Percentiles rank a stretch among this genome's conserved stretches.
phyloP scores from a whole-genome alignment of 1,139 yeast genomes.

The Pichia sp. region DNA sequence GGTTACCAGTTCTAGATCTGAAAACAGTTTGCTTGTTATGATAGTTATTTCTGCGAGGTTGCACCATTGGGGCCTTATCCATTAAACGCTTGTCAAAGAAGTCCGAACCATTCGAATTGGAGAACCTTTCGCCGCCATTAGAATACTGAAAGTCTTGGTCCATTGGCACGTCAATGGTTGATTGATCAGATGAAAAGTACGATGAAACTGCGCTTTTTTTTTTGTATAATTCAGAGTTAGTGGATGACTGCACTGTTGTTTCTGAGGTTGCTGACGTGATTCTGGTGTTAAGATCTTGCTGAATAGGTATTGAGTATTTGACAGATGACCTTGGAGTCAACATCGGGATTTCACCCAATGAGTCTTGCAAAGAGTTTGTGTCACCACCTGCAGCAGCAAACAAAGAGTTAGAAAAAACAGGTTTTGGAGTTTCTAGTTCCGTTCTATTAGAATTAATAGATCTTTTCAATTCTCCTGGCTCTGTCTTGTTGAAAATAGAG shows the following conservation, averaged over 20 bases:
- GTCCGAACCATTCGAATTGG: slow-evolving; percentile 12
- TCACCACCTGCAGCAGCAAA: slow-evolving; percentile 52
- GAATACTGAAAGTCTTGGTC: slow-evolving; percentile 24
- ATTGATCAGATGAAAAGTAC: slow-evolving; percentile 20
- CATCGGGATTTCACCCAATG: slow-evolving; percentile 25
- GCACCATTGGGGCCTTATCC: slow-evolving; percentile 24
- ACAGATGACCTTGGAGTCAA: slow-evolving; percentile 22
- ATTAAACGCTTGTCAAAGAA: slow-evolving; percentile 16
- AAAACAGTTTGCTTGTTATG: slow-evolving; percentile 32
- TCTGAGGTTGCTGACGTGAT: slow-evolving; percentile 14
- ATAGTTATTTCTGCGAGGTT: slow-evolving; percentile 34
- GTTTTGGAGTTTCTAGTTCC: slow-evolving; percentile 54
- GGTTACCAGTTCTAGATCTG: slow-evolving; percentile 35
- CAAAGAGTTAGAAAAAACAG: slow-evolving; percentile 59
- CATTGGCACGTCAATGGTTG: slow-evolving; percentile 19
- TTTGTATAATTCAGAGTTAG: slow-evolving; percentile 10
- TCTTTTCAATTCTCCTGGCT: slow-evolving; percentile 29
- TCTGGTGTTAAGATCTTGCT: slow-evolving; percentile 15
- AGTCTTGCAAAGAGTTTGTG: slow-evolving; percentile 21
- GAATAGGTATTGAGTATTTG: slow-evolving; percentile 14
- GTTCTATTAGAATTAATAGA: slow-evolving; percentile 38
- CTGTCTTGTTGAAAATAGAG: slow-evolving; percentile 24
- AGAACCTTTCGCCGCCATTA: slow-evolving; percentile 1
- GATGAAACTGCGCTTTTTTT: slow-evolving; percentile 20
- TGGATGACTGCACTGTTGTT: slow-evolving; percentile 14